A percentile compares a stretch with the other conserved stretches of the same genome.
These are phyloP conservation scores for Clonostachys solani DNA, from an alignment of 2,329 filamentous ascomycete genomes.

Conservation along the genomic window DNA sequence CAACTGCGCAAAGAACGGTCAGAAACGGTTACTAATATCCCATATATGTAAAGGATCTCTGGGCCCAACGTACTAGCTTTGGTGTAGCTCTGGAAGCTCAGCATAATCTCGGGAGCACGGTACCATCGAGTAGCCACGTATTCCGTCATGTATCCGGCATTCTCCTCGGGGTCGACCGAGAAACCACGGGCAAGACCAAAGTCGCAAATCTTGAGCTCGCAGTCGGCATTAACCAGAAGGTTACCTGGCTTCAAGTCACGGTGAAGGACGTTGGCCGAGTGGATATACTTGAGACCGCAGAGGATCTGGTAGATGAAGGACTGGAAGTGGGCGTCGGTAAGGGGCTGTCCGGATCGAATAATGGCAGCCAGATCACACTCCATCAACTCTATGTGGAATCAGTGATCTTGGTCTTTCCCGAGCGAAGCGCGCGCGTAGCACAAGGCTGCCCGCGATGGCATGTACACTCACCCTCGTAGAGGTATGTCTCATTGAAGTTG, in stretches of 20 bases:
- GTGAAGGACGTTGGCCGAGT: slow-evolving; percentile 96
- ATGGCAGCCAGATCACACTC: slow-evolving; percentile 98
- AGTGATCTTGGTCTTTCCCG: not conserved
- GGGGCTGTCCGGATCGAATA: slow-evolving; percentile 91
- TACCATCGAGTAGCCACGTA: slow-evolving; percentile 98
- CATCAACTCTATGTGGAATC: slow-evolving; percentile 73
- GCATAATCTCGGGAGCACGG: slow-evolving; percentile 93
- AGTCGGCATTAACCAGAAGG: slow-evolving; percentile 95
- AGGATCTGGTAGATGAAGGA: slow-evolving; percentile 99
- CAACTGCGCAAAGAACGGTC: slow-evolving; percentile 53
- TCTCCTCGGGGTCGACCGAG: slow-evolving; percentile 95
- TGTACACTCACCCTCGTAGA: slow-evolving; percentile 78
- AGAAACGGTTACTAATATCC: not conserved
- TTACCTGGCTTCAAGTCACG: slow-evolving; percentile 97
- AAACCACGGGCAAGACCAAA: slow-evolving; percentile 96
- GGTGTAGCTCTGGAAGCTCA: slow-evolving; percentile 99
- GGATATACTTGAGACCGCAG: slow-evolving; percentile 97
- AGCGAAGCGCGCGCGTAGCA: not conserved
- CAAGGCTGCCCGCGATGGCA: not conserved
- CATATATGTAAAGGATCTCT: not conserved
- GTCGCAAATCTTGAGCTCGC: slow-evolving; percentile 98
- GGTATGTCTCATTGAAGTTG: slow-evolving; percentile 98
- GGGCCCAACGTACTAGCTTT: slow-evolving; percentile 85
- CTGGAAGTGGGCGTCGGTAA: slow-evolving; percentile 98
- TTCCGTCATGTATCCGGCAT: slow-evolving; percentile 99